Conservation (phyloP, 2,329 filamentous ascomycete species). For the Fusarium abutilonis region DNA sequence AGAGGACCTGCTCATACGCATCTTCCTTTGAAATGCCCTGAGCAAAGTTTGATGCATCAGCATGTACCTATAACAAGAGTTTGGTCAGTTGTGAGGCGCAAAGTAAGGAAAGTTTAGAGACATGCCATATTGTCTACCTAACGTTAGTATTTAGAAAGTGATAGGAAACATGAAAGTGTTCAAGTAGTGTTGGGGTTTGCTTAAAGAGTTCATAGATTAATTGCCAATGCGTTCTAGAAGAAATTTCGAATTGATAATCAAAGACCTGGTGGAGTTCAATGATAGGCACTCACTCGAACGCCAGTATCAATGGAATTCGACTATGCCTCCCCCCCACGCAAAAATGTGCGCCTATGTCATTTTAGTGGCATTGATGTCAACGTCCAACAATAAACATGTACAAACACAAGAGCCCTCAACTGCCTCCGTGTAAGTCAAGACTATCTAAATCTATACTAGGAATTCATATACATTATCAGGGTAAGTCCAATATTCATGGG, state of each 20-base stretch:
- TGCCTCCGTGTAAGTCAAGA: neutral
- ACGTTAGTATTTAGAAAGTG: neutral
- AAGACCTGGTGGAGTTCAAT: slow-evolving; percentile 25
- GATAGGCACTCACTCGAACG: slow-evolving; percentile 12
- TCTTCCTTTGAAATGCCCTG: slow-evolving; percentile 73
- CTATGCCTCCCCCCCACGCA: slow-evolving; percentile 21
- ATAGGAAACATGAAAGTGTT: too few relatives aligned
- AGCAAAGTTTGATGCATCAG: slow-evolving; percentile 79
- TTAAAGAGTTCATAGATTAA: neutral
- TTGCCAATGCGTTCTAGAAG: slow-evolving; percentile 14
- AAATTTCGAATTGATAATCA: slow-evolving; percentile 21
- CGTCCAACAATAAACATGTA: neutral
- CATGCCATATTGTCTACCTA: slow-evolving; percentile 32
- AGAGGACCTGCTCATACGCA: slow-evolving; percentile 77
- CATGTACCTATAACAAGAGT: slow-evolving; percentile 68
- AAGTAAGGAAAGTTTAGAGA: neutral
- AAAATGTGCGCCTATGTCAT: slow-evolving; percentile 37
- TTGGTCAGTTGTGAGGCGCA: slow-evolving; percentile 2
- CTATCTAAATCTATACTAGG: neutral
- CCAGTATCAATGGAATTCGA: slow-evolving; percentile 26
- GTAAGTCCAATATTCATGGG: too few relatives aligned
- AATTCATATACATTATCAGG: neutral
- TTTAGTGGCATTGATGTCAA: slow-evolving; percentile 43
- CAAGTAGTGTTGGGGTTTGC: too few relatives aligned
- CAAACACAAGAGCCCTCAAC: neutral